Evolutionary conservation across 306 rosid species (phyloP), one percentile per base, ranked within the genome.

Genomic region (Sicyos baderoa): DNA sequence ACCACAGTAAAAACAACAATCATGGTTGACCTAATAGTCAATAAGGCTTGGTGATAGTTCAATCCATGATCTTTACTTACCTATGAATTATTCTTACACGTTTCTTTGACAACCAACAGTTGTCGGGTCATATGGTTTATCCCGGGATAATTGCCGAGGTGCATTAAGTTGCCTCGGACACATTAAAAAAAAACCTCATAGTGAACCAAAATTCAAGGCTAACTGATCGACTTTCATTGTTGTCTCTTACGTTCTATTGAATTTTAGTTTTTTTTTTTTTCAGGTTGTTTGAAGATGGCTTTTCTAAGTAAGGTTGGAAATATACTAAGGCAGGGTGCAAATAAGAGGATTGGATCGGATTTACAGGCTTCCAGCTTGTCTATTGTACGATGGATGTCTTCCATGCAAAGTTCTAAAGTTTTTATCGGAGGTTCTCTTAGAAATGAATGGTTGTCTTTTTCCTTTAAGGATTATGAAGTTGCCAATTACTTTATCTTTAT

Each of bases 291-390:
- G 71, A 68, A 71, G n/a, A 93, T 93, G 97, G 95, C 97, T 76
- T 88, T 93, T 81, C 76, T 93, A 9, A 79, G 90, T 66, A 88
- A 79, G 82, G 27, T 93, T 51, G 99, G 99, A 82, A 88, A 78
- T 75, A 54, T 88, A 35, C 84, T 93, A 1, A 79, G 95, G 72
- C 89, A 88, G 72, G 50, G 87, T 3, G 81, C 84, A 9, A 75
- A 72, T 73, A 82, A 75, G 82, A 87, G 71, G 79, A 70, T 83
- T 32, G 72, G 72, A 48, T 77, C 84, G 1, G 87, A 88, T 65
- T 64, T 81, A 16, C 79, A 84, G 63, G 21, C 75, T 47, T 57
- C 88, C 23, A 69, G 82, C 23, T 82, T 85, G 23, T 86, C 86
- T 6, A n/a, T 78, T 2, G 70, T 86, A 71, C 83, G 99, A 79